phyloP scores from a whole-genome alignment of 306 rosid species.

The Arachis stenosperma region DNA sequence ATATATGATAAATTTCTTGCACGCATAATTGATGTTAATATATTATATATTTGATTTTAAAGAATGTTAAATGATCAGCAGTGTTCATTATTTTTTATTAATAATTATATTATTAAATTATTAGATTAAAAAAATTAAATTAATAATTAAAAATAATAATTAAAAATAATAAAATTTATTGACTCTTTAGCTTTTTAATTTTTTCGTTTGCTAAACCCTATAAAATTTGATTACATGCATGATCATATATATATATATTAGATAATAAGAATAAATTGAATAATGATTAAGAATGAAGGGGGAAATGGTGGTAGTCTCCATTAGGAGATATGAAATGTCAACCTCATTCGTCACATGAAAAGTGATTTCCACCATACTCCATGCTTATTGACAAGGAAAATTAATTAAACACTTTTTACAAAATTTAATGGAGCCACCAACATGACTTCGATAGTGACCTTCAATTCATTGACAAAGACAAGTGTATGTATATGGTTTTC shows the following conservation, averaged over 20 bases:
- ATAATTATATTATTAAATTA: too few species aligned
- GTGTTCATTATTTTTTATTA: too few species aligned
- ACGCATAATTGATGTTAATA: too few species aligned
- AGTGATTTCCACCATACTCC: conserved; percentile 9
- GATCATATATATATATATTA: neutral
- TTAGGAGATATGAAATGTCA: conserved; percentile 30
- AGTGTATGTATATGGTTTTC: conserved; percentile 14
- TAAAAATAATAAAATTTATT: too few species aligned
- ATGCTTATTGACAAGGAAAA: neutral
- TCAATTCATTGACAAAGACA: conserved; percentile 24
- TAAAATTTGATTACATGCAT: too few species aligned
- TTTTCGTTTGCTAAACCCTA: too few species aligned
- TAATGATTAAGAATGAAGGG: neutral
- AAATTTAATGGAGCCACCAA: conserved; percentile 26
- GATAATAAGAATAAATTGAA: neutral
- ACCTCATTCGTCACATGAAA: conserved; percentile 27
- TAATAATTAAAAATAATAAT: too few species aligned
- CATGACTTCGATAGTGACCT: conserved; percentile 6
- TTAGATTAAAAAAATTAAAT: too few species aligned
- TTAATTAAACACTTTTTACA: conserved; percentile 25
- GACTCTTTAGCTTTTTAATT: too few species aligned
- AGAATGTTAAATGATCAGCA: too few species aligned
- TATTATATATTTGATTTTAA: too few species aligned
- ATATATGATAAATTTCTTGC: too few species aligned
- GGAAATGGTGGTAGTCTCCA: conserved; percentile 11